Evolutionary conservation across 148 eudicot species (phyloP), one percentile per base, ranked within the genome.

Genomic region (Pouteria glomerata): DNA sequence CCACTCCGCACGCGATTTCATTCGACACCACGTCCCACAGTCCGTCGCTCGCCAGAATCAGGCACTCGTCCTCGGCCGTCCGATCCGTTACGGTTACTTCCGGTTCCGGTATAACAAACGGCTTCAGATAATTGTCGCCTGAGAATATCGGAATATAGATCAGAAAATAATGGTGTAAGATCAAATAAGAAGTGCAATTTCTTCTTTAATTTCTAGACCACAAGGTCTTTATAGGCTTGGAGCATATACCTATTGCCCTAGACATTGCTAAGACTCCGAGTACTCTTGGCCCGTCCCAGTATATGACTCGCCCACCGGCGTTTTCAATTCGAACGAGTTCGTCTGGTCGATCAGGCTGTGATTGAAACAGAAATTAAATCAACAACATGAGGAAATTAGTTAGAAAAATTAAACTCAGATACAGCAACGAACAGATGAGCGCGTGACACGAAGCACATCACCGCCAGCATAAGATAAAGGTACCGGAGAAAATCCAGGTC

Each of bases 1-100:
- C 93, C 34, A 92, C 96, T 1, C 87, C 76, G 0, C 80, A 84
- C 0, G 96, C 97, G 0, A 93, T 88, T 2, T 86, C 91, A 48
- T 89, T 92, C 2, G 93, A 82, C 6, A 90, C 96, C 26, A 90
- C 91, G 51, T 92, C 97, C 97, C 98, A 93, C 3, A 93, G 74
- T 0, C 98, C 96, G 57, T 93, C 98, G 37, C 88, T 93, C 0
- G 98, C 97, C 29, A 92, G 58, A 2, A 90, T 86, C 35, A 92
- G 61, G 56, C 96, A 92, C 79, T 86, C 97, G 57, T 92, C 97
- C 29, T 83, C 91, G 0, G 57, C 26, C 51, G 72, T 81, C 31
- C 97, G 81, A 19, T 86, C 88, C 19, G 81, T 88, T 0, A 88
- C 67, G 18, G 91, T 92, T 62, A 92, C 96, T 71, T 92, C 97